A percentile compares a stretch with the other conserved stretches of the same genome.
Conservation (phyloP, 169 alveolate genomes). For the Plasmodium chabaudi region DNA sequence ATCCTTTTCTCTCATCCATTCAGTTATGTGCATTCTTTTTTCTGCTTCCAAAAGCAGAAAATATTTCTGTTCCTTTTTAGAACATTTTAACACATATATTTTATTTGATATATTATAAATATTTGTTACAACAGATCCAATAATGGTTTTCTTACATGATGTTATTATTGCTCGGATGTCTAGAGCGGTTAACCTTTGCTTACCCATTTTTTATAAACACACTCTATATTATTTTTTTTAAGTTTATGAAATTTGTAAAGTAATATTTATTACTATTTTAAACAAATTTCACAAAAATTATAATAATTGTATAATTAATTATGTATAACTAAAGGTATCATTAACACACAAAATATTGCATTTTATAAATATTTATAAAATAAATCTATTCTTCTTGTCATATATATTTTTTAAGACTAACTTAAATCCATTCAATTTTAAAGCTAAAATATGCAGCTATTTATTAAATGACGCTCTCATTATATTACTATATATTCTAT, state of each 20-base stretch:
- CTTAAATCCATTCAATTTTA: no score
- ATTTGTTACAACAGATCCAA: constrained; percentile 81
- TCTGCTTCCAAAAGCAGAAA: constrained; percentile 84
- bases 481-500: no score
- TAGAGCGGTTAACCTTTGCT: constrained; percentile 84
- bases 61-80: constrained; percentile 82
- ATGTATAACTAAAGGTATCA: no score
- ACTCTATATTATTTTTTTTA: background rate
- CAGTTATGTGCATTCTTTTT: constrained; percentile 84
- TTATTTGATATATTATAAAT: constrained; percentile 84
- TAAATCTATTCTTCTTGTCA: no score
- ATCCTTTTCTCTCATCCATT: constrained; percentile 81
- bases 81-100: constrained; percentile 83
- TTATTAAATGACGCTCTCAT: no score
- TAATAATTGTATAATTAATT: no score
- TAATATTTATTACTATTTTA: constrained; percentile 1
- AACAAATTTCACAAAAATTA: background rate
- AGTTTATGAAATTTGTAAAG: background rate
- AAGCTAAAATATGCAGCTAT: no score
- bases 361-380: no score
- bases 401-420: no score
- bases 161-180: constrained; percentile 83
- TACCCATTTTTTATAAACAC: constrained; percentile 71
- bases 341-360: no score
- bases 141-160: constrained; percentile 71